These are phyloP conservation scores for Dipsacomyces acuminosporus DNA, from an alignment of 371 early-diverging fungal genomes.

Conservation along the genomic window DNA sequence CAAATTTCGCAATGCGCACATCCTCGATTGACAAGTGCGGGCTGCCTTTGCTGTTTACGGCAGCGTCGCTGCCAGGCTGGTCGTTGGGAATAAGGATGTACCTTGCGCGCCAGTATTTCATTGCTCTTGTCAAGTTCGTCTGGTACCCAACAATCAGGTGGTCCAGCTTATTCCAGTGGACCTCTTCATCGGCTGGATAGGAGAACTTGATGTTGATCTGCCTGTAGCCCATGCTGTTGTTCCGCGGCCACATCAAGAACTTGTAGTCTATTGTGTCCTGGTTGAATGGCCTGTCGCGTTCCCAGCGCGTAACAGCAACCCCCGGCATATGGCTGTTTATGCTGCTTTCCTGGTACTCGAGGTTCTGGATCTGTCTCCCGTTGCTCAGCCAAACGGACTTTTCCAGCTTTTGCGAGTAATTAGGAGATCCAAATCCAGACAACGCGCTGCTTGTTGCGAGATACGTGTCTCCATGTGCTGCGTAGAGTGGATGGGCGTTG, in stretches of 20 bases:
- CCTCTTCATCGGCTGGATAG: slow-evolving; percentile 68
- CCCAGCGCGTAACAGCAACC: slow-evolving; percentile 74
- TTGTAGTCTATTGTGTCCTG: slow-evolving; percentile 60
- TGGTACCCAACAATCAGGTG: slow-evolving; percentile 80
- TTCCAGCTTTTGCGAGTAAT: slow-evolving; percentile 10
- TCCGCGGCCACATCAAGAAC: slow-evolving; percentile 82
- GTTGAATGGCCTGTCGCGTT: slow-evolving; percentile 62
- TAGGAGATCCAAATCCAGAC: slow-evolving; percentile 1
- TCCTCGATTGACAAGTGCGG: slow-evolving; percentile 87
- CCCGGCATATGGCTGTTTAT: slow-evolving; percentile 21
- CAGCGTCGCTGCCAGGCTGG: slow-evolving; percentile 51
- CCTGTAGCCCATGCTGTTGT: slow-evolving; percentile 58
- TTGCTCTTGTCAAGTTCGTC: slow-evolving; percentile 71
- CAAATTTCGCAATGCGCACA: slow-evolving; percentile 77
- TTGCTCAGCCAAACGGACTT: slow-evolving; percentile 44
- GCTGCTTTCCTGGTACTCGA: slow-evolving; percentile 30
- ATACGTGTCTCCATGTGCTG: slow-evolving; percentile 1
- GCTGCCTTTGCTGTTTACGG: slow-evolving; percentile 46
- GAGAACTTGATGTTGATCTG: slow-evolving; percentile 57
- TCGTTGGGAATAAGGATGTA: slow-evolving; percentile 88
- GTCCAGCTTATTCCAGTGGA: slow-evolving; percentile 94
- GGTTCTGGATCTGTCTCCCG: slow-evolving; percentile 43
- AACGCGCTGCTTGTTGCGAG: not conserved
- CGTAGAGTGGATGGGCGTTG: not conserved
- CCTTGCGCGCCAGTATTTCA: slow-evolving; percentile 82